Evolutionary conservation across 345 rosid species (phyloP).

Genomic region (Eucalyptus cladocalyx): DNA sequence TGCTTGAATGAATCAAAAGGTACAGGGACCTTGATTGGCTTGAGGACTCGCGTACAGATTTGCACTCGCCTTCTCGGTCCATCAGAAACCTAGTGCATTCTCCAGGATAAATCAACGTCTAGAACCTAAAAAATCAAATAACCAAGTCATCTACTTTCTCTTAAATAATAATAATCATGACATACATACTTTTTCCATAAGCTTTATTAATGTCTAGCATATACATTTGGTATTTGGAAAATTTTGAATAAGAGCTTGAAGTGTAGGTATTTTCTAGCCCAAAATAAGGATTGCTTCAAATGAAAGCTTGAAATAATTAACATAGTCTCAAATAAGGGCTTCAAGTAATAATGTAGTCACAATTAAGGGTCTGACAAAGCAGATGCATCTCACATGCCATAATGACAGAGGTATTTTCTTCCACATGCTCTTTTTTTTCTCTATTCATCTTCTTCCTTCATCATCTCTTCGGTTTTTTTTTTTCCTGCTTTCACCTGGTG

Average conservation of each 20-base stretch:
- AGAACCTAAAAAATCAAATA: constrained; percentile 35
- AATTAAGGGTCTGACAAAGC: too few species aligned
- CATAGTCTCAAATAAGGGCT: rapidly evolving
- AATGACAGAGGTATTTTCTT: too few species aligned
- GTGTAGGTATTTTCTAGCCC: too few species aligned
- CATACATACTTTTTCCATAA: neutral
- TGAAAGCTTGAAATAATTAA: too few species aligned
- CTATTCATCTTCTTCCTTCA: too few species aligned
- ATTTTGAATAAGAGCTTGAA: too few species aligned
- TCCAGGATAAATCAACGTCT: constrained; percentile 79
- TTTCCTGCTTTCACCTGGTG: too few species aligned
- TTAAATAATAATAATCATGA: neutral
- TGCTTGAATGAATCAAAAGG: neutral
- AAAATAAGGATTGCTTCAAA: too few species aligned
- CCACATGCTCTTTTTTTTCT: too few species aligned
- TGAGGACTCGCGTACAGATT: constrained; percentile 95
- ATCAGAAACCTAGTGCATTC: constrained; percentile 92
- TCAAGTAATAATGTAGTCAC: too few species aligned
- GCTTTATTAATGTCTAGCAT: constrained; percentile 38
- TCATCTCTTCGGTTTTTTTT: too few species aligned
- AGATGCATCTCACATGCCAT: too few species aligned
- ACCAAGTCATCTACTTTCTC: neutral
- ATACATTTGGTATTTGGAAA: neutral
- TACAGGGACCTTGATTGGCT: constrained; percentile 64
- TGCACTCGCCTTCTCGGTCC: constrained; percentile 95